Percentiles rank a stretch among this genome's conserved stretches.
phyloP scores from a whole-genome alignment of 352 stramenopile species.

The Plasmopara viticola region DNA sequence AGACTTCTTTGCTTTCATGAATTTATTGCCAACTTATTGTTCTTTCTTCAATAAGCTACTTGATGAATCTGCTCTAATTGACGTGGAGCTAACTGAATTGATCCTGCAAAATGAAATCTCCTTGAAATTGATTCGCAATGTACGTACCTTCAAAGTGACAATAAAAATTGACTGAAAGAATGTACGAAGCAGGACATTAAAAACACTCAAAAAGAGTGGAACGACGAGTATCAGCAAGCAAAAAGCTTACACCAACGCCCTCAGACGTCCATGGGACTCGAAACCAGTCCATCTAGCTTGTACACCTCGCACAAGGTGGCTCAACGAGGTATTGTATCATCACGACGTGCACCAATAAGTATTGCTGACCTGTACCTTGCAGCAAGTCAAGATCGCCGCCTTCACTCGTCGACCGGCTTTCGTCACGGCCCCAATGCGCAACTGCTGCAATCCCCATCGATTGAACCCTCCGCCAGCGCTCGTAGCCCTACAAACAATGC shows the following conservation, averaged over 20 bases:
- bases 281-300: conserved; percentile 6
- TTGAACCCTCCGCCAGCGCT: conserved; percentile 25
- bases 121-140: conserved; percentile 75
- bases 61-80: conserved; percentile 63
- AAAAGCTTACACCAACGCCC: conserved; percentile 39
- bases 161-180: neutral
- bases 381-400: conserved; percentile 19
- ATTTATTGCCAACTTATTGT: neutral
- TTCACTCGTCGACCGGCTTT: conserved; percentile 56
- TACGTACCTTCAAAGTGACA: conserved; percentile 12
- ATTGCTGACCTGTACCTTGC: conserved; percentile 1
- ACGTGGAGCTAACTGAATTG: conserved; percentile 75
- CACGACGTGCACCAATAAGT: neutral
- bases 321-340: conserved; percentile 10
- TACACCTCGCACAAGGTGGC: neutral
- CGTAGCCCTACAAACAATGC: conserved; percentile 6
- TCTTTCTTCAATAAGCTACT: conserved; percentile 35
- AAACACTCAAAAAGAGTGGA: conserved; percentile 74
- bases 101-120: conserved; percentile 84
- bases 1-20: neutral
- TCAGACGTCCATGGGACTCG: conserved; percentile 45
- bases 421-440: conserved; percentile 36
- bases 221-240: conserved; percentile 46
- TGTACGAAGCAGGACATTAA: conserved; percentile 17
- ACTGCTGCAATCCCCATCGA: conserved; percentile 29